Evolutionary conservation across 2,329 filamentous ascomycete genomes (phyloP).

Genomic region (Helminthosporium solani): DNA sequence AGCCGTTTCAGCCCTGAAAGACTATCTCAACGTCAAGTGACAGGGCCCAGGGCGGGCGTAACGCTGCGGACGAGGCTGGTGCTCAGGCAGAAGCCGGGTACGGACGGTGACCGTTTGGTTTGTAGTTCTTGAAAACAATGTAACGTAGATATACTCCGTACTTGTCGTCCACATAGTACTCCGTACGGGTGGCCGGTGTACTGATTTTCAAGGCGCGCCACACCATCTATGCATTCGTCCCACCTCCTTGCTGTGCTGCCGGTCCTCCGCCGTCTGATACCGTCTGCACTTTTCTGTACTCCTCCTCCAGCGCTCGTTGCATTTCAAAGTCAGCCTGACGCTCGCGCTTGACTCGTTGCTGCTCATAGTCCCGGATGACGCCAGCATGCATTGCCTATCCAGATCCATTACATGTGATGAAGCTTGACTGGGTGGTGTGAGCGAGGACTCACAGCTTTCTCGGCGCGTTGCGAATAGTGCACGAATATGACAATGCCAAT

Average conservation of each 20-base stretch:
- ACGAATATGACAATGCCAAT: conserved; percentile 78
- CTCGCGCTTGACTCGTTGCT: conserved; percentile 85
- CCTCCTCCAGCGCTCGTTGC: conserved; percentile 79
- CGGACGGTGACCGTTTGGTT: neutral
- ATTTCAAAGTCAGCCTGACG: conserved; percentile 93
- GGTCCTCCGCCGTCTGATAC: conserved; percentile 54
- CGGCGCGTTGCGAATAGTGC: conserved; percentile 82
- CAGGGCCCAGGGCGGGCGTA: neutral
- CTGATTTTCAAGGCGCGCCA: neutral
- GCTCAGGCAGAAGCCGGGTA: conserved; percentile 2
- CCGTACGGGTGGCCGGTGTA: neutral
- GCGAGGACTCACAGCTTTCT: conserved; percentile 68
- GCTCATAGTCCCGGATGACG: conserved; percentile 91
- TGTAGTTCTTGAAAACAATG: no score
- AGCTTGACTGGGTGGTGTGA: conserved; percentile 1
- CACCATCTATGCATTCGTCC: conserved; percentile 14
- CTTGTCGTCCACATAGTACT: no score
- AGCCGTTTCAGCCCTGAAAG: neutral
- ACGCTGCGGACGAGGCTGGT: conserved; percentile 10
- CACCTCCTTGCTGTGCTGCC: conserved; percentile 19
- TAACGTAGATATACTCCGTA: no score
- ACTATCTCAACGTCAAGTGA: conserved; percentile 10
- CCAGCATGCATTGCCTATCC: conserved; percentile 89
- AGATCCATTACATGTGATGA: conserved; percentile 11
- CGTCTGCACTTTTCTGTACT: conserved; percentile 86